phyloP scores from a whole-genome alignment of 169 alveolate species.

The Amoebophrya sp. region DNA sequence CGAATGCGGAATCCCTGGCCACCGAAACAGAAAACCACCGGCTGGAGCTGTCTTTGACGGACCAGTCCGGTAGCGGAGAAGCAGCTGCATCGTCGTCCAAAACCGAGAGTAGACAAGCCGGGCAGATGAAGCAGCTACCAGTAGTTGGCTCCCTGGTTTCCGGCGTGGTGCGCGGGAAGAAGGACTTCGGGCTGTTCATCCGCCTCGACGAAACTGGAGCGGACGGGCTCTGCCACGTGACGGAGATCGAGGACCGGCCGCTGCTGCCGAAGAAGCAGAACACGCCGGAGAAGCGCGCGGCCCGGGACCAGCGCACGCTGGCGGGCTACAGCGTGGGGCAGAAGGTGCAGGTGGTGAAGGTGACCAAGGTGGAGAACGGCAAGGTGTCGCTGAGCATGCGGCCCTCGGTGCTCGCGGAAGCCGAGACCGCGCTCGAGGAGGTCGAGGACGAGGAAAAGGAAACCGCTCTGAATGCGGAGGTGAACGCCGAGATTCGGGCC shows the following conservation, averaged over 20 bases:
- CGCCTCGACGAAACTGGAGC: neutral
- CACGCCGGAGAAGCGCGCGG: neutral
- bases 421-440: neutral
- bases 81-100: neutral
- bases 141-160: neutral
- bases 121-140: neutral
- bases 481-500: neutral
- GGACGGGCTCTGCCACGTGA: conserved; percentile 21
- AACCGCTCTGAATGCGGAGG: neutral
- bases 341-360: neutral
- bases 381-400: neutral
- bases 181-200: conserved; percentile 6
- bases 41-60: neutral
- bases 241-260: neutral
- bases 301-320: neutral
- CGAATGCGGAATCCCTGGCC: neutral
- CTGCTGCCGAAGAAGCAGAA: conserved; percentile 9
- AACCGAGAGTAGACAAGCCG: neutral
- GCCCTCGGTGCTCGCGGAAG: neutral
- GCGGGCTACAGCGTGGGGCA: neutral
- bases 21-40: neutral
- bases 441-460: neutral
- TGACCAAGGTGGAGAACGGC: neutral
- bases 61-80: neutral
- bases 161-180: neutral